Evolutionary conservation across 139 green algal species (phyloP), one percentile per base, ranked within the genome.

Genomic region (Chlorella sp.): DNA sequence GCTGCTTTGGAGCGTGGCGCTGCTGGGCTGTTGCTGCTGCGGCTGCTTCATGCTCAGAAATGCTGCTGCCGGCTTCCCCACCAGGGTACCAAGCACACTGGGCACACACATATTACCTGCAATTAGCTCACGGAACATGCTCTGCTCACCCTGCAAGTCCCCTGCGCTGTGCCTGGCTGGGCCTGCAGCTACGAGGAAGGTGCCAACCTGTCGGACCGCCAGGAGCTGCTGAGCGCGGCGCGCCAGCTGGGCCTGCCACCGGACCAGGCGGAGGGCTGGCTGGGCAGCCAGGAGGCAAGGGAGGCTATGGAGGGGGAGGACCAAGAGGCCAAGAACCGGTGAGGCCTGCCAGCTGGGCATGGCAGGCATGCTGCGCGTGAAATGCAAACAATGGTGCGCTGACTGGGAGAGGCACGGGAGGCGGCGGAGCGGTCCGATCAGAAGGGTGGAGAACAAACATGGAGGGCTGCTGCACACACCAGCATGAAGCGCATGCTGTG

Each of bases 111-210:
- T 14, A 71, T 77, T 73, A 24, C 68, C 21, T 77, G 69, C 26
- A 32, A 71, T 21, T 28, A 77, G 69, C 22, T 77, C 11, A 34
- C 7, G 69, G 69, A 77, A 28, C 26, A 77, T 79, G 32, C 73
- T 14, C 73, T n/a, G 3, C 66, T 14, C 3, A 73, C 7, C 66
- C 26, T 57, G 48, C 66, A 73, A 30, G 24, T 15, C 66, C 66
- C 14, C 68, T 76, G 24, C 26, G 21, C 24, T 34, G 0, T 81
- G n/a, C 19, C 18, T 39, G 4, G 26, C n/a, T n/a, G n/a, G n/a
- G n/a, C 18, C 16, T 32, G 24, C 48, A 85, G 80, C 2, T 85
- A 85, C 28, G 80, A 85, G 80, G 42, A 85, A 42, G 80, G 80
- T 42, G 42, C 42, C 80, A 85, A 85, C 48, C 30, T 85, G 80